A percentile compares a stretch with the other conserved stretches of the same genome.
These are phyloP conservation scores for Excoecaria cochinchinensis DNA, from an alignment of 345 rosid species.

Conservation along the genomic window DNA sequence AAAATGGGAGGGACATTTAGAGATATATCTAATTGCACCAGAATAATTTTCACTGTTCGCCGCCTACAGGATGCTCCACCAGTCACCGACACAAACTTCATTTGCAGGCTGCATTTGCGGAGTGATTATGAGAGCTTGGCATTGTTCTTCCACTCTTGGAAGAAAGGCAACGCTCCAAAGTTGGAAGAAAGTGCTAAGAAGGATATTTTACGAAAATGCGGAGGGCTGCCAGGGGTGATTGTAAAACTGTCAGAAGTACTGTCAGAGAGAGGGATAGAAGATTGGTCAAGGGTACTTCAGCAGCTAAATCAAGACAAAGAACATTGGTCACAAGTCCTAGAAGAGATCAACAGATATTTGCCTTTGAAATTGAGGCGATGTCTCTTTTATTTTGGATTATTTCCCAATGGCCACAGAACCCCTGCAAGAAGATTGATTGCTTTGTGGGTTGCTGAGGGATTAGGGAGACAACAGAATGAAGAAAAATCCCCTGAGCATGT, in stretches of 20 bases:
- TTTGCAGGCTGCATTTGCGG: slow-evolving; percentile 11
- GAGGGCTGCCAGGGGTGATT: neutral
- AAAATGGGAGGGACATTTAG: slow-evolving; percentile 6
- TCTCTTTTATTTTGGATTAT: slow-evolving; percentile 13
- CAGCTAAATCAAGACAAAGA: slow-evolving; percentile 7
- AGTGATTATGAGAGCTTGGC: slow-evolving; percentile 22
- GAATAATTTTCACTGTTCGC: slow-evolving; percentile 16
- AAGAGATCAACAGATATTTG: slow-evolving; percentile 18
- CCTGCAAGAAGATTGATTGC: slow-evolving; percentile 7
- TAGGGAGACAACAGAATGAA: slow-evolving; percentile 13
- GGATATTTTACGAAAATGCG: slow-evolving; percentile 18
- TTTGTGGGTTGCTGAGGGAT: slow-evolving; percentile 7
- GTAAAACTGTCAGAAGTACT: slow-evolving; percentile 12
- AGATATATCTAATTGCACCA: slow-evolving; percentile 14
- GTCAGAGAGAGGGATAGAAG: slow-evolving; percentile 4
- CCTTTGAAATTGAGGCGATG: slow-evolving; percentile 22
- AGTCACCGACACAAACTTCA: neutral
- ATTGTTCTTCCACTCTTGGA: neutral
- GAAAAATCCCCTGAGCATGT: slow-evolving; percentile 18
- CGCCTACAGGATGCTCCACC: slow-evolving; percentile 10
- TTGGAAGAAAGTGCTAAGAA: slow-evolving; percentile 1
- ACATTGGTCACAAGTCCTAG: slow-evolving; percentile 10
- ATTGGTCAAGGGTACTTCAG: slow-evolving; percentile 5
- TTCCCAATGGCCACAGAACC: slow-evolving; percentile 19
- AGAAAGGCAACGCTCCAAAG: slow-evolving; percentile 12